Base-by-base conservation (phyloP, 176 grass and related monocot genomes). In the Canna indica region DNA sequence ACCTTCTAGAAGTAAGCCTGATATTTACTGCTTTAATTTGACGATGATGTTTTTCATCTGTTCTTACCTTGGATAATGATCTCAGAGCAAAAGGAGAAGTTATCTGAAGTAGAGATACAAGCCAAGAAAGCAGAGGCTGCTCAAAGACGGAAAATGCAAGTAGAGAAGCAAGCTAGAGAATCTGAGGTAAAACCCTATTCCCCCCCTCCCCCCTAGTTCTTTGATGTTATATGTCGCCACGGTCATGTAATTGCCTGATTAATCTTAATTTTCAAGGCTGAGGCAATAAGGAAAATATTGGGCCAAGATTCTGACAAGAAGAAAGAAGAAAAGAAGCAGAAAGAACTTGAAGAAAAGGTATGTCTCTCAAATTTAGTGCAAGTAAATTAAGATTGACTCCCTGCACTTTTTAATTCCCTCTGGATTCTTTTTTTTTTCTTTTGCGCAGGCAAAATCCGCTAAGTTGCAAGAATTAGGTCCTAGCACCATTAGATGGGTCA, bases 251-350 rank as follows among this genome's bases (percentile, higher is more conserved):
- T 38, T 33, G 46, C 39, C 10, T 75, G 11, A 73, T 4, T 46
- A 44, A 56, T 0, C 57, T 12, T 60, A 50, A 1, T 77, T 32
- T 39, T 47, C 32, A 45, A 99, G 94, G 86, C 84, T 68, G 94
- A 99, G 68, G 94, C 90, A 58, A 90, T 90, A 77, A 90, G 84
- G 69, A 93, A 93, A 83, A 93, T 99, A 80, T 73, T 93, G 73
- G 94, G 94, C 74, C 71, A 90, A 61, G 94, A 99, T 61, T 85
- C 89, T 16, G 87, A 88, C 44, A 93, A 88, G 64, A 99, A 99
- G 75, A 99, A 90, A 76, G 87, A 99, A 90, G 94, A 99, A 77
- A 90, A 82, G 82, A 99, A 93, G 70, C 89, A 90, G 60, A 99
- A 90, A 71, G 90, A 99, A 76, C 84, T 66, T 18, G 86, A 93